Base-by-base conservation (phyloP, 352 stramenopile genomes). In the Phytopythium delawarense region DNA sequence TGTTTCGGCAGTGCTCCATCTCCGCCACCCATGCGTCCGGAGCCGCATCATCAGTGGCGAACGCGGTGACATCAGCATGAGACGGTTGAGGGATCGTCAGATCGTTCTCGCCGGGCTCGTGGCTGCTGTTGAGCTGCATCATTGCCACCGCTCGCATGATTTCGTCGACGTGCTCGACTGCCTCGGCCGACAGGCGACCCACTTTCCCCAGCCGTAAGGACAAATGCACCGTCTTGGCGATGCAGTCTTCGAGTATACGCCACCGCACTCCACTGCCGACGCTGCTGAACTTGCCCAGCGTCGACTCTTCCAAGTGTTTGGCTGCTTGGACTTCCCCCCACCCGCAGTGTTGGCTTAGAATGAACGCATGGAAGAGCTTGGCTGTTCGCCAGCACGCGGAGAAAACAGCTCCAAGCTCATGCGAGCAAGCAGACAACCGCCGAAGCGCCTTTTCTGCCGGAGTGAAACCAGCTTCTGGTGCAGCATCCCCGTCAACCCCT, bases 91-190 rank as follows among this genome's bases (percentile, higher is more conserved):
- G 64, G 25, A 73, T 54, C 13, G 56, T 58, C 2, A 62, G 52
- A 28, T 87, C 71, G 39, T 88, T 76, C 64, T 79, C 74, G 37
- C 71, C 68, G 4, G 77, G 62, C 21, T 90, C 78, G 32, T 78
- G 71, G 1, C 65, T 72, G 66, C 89, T 75, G 49, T 95, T 93
- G 28, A 95, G 67, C 58, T 95, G 84, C 71, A 93, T 87, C 18
- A 95, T 57, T 59, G 82, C 82, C 55, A 95, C 59, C 32, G 72
- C 69, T 39, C 80, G 78, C 65, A 95, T 76, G 32, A 93, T 80
- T 3, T 93, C 84, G 54, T 95, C 86, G 2, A 92, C 75, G 20
- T 83, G 75, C 58, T 95, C 82, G n/a, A 93, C 81, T 8, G 75
- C 63, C 51, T 91, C 80, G 15, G 89, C 76, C n/a, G 80, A 87